Evolutionary conservation across 108 stramenopile genomes (phyloP).

Genomic region (Hondaea fermentalgiana): DNA sequence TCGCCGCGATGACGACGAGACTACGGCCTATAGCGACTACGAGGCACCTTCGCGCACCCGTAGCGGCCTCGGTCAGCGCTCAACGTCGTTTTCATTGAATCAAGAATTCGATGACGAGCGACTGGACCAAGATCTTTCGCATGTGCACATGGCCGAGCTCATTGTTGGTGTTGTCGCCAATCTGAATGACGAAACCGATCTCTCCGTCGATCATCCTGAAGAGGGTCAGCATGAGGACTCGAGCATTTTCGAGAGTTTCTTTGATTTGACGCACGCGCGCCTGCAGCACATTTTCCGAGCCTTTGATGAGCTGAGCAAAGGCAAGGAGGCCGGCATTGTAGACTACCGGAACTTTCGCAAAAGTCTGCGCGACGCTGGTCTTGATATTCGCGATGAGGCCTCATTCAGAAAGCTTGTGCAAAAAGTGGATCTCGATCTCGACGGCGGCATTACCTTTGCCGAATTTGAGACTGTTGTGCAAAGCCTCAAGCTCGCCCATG

Average conservation of each 20-base stretch:
- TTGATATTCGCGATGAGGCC: background rate
- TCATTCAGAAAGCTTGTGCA: slow-evolving; percentile 22
- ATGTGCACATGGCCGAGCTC: slow-evolving; percentile 18
- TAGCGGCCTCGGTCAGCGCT: background rate
- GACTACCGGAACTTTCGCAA: background rate
- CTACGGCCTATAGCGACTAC: background rate
- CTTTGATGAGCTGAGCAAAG: background rate
- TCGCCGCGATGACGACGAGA: background rate
- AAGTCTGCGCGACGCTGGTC: slow-evolving; percentile 4
- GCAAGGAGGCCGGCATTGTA: background rate
- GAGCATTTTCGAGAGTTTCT: background rate
- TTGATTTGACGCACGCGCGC: background rate
- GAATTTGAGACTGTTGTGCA: slow-evolving; percentile 38
- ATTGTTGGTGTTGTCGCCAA: slow-evolving; percentile 7
- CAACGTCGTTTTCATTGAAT: background rate
- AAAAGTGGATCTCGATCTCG: slow-evolving; percentile 31
- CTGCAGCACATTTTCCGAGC: background rate
- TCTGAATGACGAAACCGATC: background rate
- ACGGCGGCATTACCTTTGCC: slow-evolving; percentile 34
- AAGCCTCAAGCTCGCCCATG: slow-evolving; percentile 20
- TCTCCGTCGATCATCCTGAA: background rate
- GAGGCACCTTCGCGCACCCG: background rate
- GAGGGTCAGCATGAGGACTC: background rate
- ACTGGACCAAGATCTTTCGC: background rate
- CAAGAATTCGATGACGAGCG: background rate